Evolutionary conservation across 2,329 filamentous ascomycete genomes (phyloP).

Genomic region (Colletotrichum eleusines): DNA sequence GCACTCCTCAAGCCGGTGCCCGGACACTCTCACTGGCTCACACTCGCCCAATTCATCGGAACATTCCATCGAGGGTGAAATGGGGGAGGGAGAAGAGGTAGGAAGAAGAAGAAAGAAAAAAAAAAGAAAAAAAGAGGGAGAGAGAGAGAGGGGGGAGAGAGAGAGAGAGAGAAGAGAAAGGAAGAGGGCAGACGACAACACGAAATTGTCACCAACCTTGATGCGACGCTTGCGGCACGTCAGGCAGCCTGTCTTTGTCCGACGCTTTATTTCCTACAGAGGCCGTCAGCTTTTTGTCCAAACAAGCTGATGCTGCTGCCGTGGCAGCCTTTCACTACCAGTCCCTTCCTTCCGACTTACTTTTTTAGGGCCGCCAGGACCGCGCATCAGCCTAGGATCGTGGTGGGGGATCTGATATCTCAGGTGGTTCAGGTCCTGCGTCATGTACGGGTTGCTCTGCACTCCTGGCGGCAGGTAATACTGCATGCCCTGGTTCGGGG

Average conservation of each 20-base stretch:
- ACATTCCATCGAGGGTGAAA: slow-evolving; percentile 7
- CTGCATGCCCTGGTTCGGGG: slow-evolving; percentile 51
- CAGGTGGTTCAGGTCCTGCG: slow-evolving; percentile 58
- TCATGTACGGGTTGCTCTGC: slow-evolving; percentile 36
- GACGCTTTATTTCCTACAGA: slow-evolving; percentile 70
- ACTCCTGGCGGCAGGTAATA: slow-evolving; percentile 57
- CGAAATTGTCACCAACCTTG: slow-evolving; percentile 63
- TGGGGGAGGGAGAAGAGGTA: not conserved
- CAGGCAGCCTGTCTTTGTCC: slow-evolving; percentile 73
- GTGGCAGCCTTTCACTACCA: not conserved
- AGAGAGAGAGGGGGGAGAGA: no score
- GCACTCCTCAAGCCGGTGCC: not conserved
- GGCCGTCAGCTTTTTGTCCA: slow-evolving; percentile 22
- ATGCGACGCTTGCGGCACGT: slow-evolving; percentile 72
- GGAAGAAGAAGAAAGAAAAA: not conserved
- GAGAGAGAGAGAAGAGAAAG: no score
- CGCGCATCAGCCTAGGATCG: slow-evolving; percentile 61
- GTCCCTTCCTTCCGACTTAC: slow-evolving; percentile 54
- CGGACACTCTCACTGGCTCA: slow-evolving; percentile 4
- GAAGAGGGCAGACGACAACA: slow-evolving; percentile 13
- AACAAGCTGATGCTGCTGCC: not conserved
- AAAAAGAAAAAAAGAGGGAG: not conserved
- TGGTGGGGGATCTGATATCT: slow-evolving; percentile 61
- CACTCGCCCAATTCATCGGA: slow-evolving; percentile 19
- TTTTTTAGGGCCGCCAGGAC: slow-evolving; percentile 68